phyloP scores from a whole-genome alignment of 2,329 filamentous ascomycete genomes.

The Penicillium polonicum region DNA sequence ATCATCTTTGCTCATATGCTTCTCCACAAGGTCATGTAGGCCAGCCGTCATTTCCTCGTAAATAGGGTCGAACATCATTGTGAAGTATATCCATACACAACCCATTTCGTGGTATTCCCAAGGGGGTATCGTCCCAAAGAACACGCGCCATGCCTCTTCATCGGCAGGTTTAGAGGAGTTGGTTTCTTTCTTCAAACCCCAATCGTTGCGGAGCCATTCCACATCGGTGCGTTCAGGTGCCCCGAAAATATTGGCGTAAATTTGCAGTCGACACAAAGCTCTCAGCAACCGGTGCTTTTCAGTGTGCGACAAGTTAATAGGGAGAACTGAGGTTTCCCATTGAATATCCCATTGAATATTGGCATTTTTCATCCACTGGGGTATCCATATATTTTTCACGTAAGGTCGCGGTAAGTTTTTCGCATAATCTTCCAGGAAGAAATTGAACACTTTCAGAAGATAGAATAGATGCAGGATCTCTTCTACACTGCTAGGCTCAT shows the following conservation, averaged over 20 bases:
- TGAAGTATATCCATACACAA: conserved; percentile 14
- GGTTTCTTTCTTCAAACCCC: too few relatives aligned
- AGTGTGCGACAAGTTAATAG: conserved; percentile 7
- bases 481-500: conserved; percentile 2
- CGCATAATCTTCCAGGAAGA: conserved; percentile 10
- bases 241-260: conserved; percentile 17
- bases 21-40: neutral
- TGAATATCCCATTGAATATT: neutral
- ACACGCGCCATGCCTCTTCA: conserved; percentile 14
- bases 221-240: neutral
- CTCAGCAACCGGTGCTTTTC: conserved; percentile 16
- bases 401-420: neutral
- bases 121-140: conserved; percentile 20
- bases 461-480: conserved; percentile 11
- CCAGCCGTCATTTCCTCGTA: neutral
- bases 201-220: too few relatives aligned
- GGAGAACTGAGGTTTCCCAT: conserved; percentile 2
- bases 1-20: neutral
- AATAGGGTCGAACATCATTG: neutral
- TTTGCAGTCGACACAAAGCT: conserved; percentile 22
- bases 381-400: neutral
- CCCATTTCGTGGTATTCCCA: conserved; percentile 27
- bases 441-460: conserved; percentile 5
- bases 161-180: too few relatives aligned
- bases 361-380: neutral